Evolutionary conservation across 2,329 filamentous ascomycete species (phyloP).

Genomic region (Exophiala oligosperma): DNA sequence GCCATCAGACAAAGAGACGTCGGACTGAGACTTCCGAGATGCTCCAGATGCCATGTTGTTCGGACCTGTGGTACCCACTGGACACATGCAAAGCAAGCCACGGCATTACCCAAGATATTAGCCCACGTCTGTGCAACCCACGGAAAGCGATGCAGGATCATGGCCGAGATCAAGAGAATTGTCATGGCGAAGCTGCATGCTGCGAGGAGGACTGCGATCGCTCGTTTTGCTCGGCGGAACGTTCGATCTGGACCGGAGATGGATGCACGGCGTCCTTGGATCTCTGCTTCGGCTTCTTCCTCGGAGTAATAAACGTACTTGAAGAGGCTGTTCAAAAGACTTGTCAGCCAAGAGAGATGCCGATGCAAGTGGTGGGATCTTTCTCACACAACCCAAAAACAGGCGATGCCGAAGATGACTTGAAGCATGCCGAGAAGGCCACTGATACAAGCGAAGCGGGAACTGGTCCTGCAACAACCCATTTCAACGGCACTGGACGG

Average conservation of each 20-base stretch:
- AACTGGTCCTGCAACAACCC: conserved; percentile 16
- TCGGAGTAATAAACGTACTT: conserved; percentile 19
- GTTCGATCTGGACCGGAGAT: conserved; percentile 13
- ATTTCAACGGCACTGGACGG: conserved; percentile 17
- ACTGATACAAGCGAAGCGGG: conserved; percentile 14
- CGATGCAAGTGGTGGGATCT: not conserved
- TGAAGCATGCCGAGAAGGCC: conserved; percentile 15
- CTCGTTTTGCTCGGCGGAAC: conserved; percentile 14
- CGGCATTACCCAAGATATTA: conserved; percentile 12
- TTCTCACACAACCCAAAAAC: conserved; percentile 16
- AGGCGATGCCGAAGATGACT: conserved; percentile 16
- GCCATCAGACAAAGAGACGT: conserved; percentile 11
- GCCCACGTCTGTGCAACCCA: conserved; percentile 15
- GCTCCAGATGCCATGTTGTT: conserved; percentile 15
- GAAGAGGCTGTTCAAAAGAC: conserved; percentile 6
- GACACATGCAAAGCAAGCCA: conserved; percentile 16
- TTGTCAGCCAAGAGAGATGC: not conserved
- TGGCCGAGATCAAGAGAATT: conserved; percentile 10
- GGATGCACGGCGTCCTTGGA: conserved; percentile 9
- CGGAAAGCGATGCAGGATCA: conserved; percentile 17
- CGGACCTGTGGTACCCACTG: conserved; percentile 17
- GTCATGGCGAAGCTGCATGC: conserved; percentile 17
- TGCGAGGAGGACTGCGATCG: conserved; percentile 8
- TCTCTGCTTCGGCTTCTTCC: conserved; percentile 18
- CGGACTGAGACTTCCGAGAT: conserved; percentile 15